Base-by-base conservation (phyloP, 352 stramenopile genomes). In the Globisporangium carolinianum region DNA sequence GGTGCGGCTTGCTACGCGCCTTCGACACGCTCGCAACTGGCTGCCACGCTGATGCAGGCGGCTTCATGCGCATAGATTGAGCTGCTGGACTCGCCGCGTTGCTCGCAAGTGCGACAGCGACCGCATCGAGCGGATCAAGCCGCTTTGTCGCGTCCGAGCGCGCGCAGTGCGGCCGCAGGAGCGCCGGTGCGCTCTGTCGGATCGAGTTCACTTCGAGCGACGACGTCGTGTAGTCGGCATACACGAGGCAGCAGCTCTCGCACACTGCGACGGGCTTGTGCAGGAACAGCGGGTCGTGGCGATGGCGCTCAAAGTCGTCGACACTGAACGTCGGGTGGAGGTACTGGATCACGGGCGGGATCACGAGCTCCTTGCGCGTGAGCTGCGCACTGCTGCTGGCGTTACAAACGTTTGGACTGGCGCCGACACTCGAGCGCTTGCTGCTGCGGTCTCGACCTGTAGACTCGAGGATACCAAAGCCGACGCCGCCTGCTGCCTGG, bases 191-290 rank as follows among this genome's bases (percentile, higher is more conserved):
- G 38, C 72, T 75, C n/a, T 75, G 64, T 0, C 74, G 73, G 15
- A 94, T 65, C 38, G 67, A 84, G 49, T 94, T 94, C 10, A 71
- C 67, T 62, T 94, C 83, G 17, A 94, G 69, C 7, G 82, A 79
- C 37, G 70, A 75, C 8, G 83, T 91, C 35, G 70, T 70, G 61
- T 89, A 94, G 66, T 98, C 86, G 8, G 92, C 83, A 63, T 98
- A 98, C 5, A 97, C 84, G 17, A 98, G 74, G 53, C 86, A 98
- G 67, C 94, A 98, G 38, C 65, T 68, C 58, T 98, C 93, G 50
- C 95, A 98, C 0, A 98, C 83, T 2, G 73, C 67, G 5, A 91
- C 86, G 4, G 78, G 87, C 68, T 98, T 98, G 67, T 97, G 94
- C 6, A 98, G 65, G 63, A 98, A 98, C 32, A 98, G 86, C 14